These are phyloP conservation scores for Colletotrichum theobromicola DNA, from an alignment of 2,329 filamentous ascomycete genomes.

Conservation along the genomic window DNA sequence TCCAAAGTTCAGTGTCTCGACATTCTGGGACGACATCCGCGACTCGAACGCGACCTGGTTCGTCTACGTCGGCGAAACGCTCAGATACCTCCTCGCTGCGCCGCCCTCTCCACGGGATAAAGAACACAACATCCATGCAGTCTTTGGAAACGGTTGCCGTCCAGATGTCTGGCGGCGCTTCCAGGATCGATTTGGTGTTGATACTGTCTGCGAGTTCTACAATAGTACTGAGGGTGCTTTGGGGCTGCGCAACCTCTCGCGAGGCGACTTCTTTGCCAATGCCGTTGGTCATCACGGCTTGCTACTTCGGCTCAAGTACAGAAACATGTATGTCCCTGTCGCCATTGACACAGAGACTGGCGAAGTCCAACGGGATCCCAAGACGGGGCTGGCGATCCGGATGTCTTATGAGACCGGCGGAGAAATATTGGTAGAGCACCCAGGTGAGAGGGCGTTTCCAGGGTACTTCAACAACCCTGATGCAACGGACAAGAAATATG, in stretches of 20 bases:
- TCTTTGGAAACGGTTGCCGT: constrained; percentile 71
- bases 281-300: constrained; percentile 75
- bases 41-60: constrained; percentile 73
- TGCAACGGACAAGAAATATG: constrained; percentile 71
- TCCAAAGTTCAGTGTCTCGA: constrained; percentile 69
- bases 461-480: constrained; percentile 74
- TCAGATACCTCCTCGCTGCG: constrained; percentile 73
- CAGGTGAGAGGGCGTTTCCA: constrained; percentile 62
- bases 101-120: constrained; percentile 67
- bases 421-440: constrained; percentile 74
- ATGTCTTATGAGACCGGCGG: constrained; percentile 71
- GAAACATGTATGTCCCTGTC: constrained; percentile 67
- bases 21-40: constrained; percentile 76
- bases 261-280: constrained; percentile 66
- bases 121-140: constrained; percentile 61
- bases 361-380: constrained; percentile 68
- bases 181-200: constrained; percentile 49
- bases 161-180: constrained; percentile 74
- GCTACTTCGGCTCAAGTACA: constrained; percentile 57
- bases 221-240: constrained; percentile 78
- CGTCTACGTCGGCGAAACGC: constrained; percentile 80
- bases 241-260: constrained; percentile 61
- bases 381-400: constrained; percentile 70
- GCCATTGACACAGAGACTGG: constrained; percentile 72
- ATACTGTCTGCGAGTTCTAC: constrained; percentile 75